These are phyloP conservation scores for Apiotrichum siamense DNA, from an alignment of 1,284 basidiomycete genomes.

Conservation along the genomic window DNA sequence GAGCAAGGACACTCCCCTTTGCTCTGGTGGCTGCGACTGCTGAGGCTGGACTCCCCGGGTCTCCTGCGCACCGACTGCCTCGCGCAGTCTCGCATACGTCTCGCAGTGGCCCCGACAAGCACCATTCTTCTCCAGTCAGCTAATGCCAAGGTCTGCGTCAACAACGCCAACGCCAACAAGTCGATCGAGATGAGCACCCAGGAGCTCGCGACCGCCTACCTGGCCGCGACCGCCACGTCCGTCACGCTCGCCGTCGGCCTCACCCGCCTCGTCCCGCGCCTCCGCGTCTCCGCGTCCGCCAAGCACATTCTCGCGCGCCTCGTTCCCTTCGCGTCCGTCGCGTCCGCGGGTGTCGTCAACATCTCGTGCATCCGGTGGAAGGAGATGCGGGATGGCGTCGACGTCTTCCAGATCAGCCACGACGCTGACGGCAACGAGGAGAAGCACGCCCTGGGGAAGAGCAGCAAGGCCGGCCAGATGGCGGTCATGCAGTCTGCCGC, in stretches of 20 bases:
- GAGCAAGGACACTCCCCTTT: no score
- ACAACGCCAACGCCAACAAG: conserved; percentile 51
- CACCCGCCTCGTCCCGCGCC: conserved; percentile 48
- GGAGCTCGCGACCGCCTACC: conserved; percentile 51
- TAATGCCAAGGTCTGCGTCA: conserved; percentile 24
- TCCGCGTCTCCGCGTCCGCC: conserved; percentile 33
- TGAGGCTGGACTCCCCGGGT: no score
- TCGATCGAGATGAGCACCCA: conserved; percentile 48
- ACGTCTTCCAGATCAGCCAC: conserved; percentile 44
- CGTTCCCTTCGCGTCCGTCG: conserved; percentile 53
- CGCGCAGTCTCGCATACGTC: not conserved
- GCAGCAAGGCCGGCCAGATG: conserved; percentile 48
- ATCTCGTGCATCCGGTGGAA: conserved; percentile 55
- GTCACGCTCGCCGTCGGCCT: conserved; percentile 53
- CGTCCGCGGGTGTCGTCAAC: conserved; percentile 51
- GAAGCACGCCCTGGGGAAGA: conserved; percentile 48
- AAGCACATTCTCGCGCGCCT: conserved; percentile 47
- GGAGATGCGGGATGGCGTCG: conserved; percentile 53
- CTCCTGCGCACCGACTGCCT: no score
- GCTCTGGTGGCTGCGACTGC: no score
- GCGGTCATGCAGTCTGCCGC: conserved; percentile 53
- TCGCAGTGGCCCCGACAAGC: not conserved
- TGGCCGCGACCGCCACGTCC: conserved; percentile 51
- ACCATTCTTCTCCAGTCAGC: not conserved
- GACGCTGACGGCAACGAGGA: conserved; percentile 30